Percentiles rank a stretch among this genome's conserved stretches.
Evolutionary conservation across 352 stramenopile species (phyloP).

Genomic region (Thalassiosira hispida): DNA sequence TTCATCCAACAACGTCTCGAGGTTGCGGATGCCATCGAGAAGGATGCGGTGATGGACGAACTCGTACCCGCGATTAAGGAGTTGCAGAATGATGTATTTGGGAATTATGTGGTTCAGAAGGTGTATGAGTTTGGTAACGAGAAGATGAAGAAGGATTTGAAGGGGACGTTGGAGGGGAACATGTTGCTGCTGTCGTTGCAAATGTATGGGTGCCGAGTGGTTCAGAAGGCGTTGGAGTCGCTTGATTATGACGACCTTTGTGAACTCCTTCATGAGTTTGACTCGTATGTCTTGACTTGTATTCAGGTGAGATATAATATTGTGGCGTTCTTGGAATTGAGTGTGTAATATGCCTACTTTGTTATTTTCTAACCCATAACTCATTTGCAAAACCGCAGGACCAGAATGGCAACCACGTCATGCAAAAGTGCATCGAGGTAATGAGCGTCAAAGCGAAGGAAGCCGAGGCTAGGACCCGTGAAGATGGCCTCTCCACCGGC

Average conservation of each 20-base stretch:
- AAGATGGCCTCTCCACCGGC: slow-evolving; percentile 56
- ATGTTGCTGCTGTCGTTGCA: slow-evolving; percentile 95
- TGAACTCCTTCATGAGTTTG: slow-evolving; percentile 85
- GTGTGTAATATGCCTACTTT: no score
- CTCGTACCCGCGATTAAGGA: slow-evolving; percentile 79
- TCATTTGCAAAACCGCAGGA: slow-evolving; percentile 68
- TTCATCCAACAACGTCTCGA: slow-evolving; percentile 91
- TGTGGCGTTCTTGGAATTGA: no score
- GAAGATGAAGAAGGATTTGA: slow-evolving; percentile 89
- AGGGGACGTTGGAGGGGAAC: slow-evolving; percentile 89
- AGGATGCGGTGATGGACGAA: slow-evolving; percentile 87
- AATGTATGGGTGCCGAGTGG: slow-evolving; percentile 92
- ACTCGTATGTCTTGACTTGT: slow-evolving; percentile 88
- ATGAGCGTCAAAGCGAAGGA: slow-evolving; percentile 67
- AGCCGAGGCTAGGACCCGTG: slow-evolving; percentile 42
- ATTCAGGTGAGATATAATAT: slow-evolving; percentile 79
- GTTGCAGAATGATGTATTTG: slow-evolving; percentile 92
- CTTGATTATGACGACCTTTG: slow-evolving; percentile 82
- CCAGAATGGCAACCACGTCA: slow-evolving; percentile 97
- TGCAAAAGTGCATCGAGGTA: slow-evolving; percentile 98
- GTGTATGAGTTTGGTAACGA: slow-evolving; percentile 93
- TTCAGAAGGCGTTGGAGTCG: slow-evolving; percentile 91
- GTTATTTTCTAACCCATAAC: no score
- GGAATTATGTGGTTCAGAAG: slow-evolving; percentile 99
- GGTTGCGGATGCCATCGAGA: slow-evolving; percentile 81